A percentile compares a stretch with the other conserved stretches of the same genome.
Evolutionary conservation across 176 grass and related monocot genomes (phyloP).

Genomic region (Coix lacrymajobi): DNA sequence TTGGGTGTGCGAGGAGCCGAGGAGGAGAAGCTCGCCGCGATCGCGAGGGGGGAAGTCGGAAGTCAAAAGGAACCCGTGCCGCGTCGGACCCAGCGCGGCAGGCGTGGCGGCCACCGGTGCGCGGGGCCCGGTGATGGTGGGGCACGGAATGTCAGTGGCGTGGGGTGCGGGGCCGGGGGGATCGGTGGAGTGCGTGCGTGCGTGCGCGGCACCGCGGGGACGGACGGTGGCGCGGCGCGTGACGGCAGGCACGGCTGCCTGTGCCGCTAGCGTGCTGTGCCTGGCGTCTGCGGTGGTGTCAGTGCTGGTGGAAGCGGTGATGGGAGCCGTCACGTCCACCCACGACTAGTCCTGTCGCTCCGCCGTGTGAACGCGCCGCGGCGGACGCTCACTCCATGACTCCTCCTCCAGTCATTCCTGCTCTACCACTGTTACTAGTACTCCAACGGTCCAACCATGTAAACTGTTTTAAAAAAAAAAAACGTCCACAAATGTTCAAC

Average conservation of each 20-base stretch:
- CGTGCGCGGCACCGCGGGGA: not conserved
- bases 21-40: not conserved
- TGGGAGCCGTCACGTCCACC: not conserved
- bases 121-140: not conserved
- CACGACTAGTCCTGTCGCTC: not conserved
- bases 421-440: too few species aligned
- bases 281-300: not conserved
- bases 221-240: not conserved
- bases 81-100: not conserved
- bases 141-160: not conserved
- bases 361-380: not conserved
- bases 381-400: too few species aligned
- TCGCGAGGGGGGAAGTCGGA: not conserved
- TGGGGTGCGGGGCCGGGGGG: not conserved
- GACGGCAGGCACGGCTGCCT: not conserved
- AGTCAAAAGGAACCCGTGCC: slow-evolving; percentile 1
- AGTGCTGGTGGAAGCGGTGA: not conserved
- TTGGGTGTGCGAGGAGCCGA: too few species aligned
- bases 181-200: too few species aligned
- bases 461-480: too few species aligned
- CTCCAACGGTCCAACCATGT: too few species aligned
- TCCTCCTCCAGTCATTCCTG: too few species aligned
- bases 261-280: not conserved
- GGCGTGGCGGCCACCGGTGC: fast-evolving
- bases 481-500: too few species aligned